A percentile compares a stretch with the other conserved stretches of the same genome.
phyloP scores from a whole-genome alignment of 306 rosid species.

The Acacia melanoxylon region DNA sequence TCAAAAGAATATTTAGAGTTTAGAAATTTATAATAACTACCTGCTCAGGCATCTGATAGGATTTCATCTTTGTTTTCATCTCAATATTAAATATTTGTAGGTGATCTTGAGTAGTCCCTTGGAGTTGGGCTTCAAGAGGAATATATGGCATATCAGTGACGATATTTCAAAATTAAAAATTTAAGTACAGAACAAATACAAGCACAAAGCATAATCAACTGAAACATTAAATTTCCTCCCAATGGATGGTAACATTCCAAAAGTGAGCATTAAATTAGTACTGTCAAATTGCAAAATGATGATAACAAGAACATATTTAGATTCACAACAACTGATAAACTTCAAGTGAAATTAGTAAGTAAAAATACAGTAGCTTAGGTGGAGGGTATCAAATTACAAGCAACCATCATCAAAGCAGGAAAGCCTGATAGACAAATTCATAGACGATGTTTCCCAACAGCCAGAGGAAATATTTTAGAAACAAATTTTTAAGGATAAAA shows the following conservation, averaged over 20 bases:
- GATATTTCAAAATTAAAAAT: constrained; percentile 21
- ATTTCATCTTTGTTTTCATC: constrained; percentile 92
- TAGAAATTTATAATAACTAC: constrained; percentile 37
- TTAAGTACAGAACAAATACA: constrained; percentile 24
- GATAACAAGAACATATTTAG: background rate
- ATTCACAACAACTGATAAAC: background rate
- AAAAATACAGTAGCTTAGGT: background rate
- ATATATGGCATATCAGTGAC: constrained; percentile 21
- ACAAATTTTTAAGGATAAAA: background rate
- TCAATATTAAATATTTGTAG: constrained; percentile 95
- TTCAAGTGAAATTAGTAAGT: background rate
- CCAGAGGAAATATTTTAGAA: background rate
- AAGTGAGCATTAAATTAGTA: background rate
- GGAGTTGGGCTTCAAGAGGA: constrained; percentile 81
- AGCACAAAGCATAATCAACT: constrained; percentile 15
- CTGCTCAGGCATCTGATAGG: constrained; percentile 98
- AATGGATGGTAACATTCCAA: background rate
- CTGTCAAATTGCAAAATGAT: background rate
- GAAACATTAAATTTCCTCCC: constrained; percentile 4
- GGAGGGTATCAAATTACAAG: background rate
- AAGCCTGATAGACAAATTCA: background rate
- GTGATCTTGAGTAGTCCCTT: constrained; percentile 98
- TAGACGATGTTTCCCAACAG: background rate
- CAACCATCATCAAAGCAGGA: background rate
- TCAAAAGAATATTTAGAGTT: constrained; percentile 1